Evolutionary conservation across 768 basidiomycete species (phyloP), one percentile per base, ranked within the genome.

Genomic region (Psilocybe sp.): DNA sequence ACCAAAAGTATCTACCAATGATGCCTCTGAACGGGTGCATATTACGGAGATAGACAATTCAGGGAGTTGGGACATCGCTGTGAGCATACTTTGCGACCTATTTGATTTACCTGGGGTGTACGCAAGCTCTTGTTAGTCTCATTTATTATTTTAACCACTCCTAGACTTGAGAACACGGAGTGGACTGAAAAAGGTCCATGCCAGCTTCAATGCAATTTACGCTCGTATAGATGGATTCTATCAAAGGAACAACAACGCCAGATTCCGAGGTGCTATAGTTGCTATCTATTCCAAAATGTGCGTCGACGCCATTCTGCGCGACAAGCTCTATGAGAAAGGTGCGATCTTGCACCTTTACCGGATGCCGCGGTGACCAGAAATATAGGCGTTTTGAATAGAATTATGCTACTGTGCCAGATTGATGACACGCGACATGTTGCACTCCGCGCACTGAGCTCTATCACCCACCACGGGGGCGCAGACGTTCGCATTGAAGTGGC

Each of bases 211-310:
- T 38, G 66, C 65, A 2, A 73, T 84, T 32, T 81, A 77, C 53
- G 58, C 63, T 13, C 71, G 70, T 19, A 70, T 85, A 19, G 77
- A 84, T 41, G 65, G 66, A 14, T 67, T 74, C 2, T 85, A 79
- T 54, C 60, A 71, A 1, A 67, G 63, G 13, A 69, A 78, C 53
- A 64, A 65, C 1, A 78, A 79, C 59, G 72, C 77, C 33, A 74
- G 72, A 49, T 65, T 85, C n/a, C 64, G 67, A 42, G 83, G 81
- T 0, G 82, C 77, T 0, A 77, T 86, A 39, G 70, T 83, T 9
- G 80, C 77, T 6, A 80, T 87, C 42, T 84, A 78, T 54, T 75
- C 82, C 14, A 81, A 80, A 57, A 81, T 86, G 79, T 84, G 74
- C 31, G 72, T 70, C 0, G 84, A 85, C 60, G 70, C 80, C 2